Base-by-base conservation (phyloP, 2,329 filamentous ascomycete species). In the Lasiodiplodia theobromae region DNA sequence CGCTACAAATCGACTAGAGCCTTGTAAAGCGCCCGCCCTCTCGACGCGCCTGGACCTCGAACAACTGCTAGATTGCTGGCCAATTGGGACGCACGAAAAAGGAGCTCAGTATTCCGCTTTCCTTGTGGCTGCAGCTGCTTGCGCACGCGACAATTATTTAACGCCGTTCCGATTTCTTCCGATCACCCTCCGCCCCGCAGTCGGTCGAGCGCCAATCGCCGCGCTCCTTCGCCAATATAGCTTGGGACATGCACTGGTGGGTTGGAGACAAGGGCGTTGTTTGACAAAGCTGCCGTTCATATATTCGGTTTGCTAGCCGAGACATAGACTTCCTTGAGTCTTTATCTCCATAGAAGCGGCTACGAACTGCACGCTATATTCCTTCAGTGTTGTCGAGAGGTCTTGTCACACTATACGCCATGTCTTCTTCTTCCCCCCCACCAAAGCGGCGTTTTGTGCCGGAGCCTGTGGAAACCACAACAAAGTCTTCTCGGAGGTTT, bases 391-490 rank as follows among this genome's bases (percentile, higher is more conserved):
- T 49, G 2, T 25, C 47, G n/a, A 5, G 60, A 18, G 4, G 25
- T 21, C 37, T 21, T 21, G 28, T 31, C 25, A 70, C 64, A 51
- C n/a, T 63, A 62, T 64, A 62, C 54, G 72, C 65, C 49, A 79
- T 79, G 77, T 74, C 77, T 37, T 74, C 75, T 28, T 34, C 31
- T 31, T 72, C 71, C 68, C 69, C 72, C 62, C 74, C 78, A 54
- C 75, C 75, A 47, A 74, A 76, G 70, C 76, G 77, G 63, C 63
- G 63, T 37, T 81, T 80, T 72, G 76, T 77, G 58, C 73, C 77
- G 11, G 78, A 81, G 67, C 78, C 79, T 25, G 70, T 79, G 23
- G 78, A 80, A 68, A 78, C 72, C 7, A 72, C 63, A 25, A 47
- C 57, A 18, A 73, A 66, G 52, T 71, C 71, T 4, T 71, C 73